These are phyloP conservation scores for Nothophoma quercina DNA, from an alignment of 2,329 filamentous ascomycete genomes.

Conservation along the genomic window DNA sequence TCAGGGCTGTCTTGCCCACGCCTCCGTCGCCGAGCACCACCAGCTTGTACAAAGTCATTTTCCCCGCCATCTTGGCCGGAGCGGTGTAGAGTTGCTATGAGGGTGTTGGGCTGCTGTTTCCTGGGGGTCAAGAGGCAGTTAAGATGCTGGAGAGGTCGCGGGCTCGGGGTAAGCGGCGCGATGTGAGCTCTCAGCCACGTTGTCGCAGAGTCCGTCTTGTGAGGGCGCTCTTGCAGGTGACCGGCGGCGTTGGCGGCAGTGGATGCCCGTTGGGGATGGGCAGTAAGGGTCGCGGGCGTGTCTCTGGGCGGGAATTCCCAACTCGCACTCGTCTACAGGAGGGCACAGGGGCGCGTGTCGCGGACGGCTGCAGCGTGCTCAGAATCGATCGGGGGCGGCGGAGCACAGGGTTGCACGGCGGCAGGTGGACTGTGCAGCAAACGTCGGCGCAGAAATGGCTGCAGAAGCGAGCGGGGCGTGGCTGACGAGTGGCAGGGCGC, in stretches of 20 bases:
- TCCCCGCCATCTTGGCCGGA: conserved; percentile 73
- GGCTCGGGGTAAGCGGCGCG: conserved; percentile 10
- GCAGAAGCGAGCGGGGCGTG: conserved; percentile 24
- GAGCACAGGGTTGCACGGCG: conserved; percentile 35
- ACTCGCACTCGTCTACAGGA: conserved; percentile 21
- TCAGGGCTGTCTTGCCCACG: conserved; percentile 92
- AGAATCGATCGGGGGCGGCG: conserved; percentile 32
- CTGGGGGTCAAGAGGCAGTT: conserved; percentile 12
- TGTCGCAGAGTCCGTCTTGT: conserved; percentile 26
- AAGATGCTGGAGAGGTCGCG: conserved; percentile 6
- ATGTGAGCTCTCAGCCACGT: conserved; percentile 26
- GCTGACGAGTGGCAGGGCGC: conserved; percentile 5
- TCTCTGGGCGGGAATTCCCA: conserved; percentile 26
- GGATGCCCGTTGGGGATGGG: conserved; percentile 22
- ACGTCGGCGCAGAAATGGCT: conserved; percentile 29
- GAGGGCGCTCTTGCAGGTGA: conserved; percentile 31
- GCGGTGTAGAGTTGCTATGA: conserved; percentile 6
- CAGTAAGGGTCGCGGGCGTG: conserved; percentile 24
- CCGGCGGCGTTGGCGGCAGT: conserved; percentile 29
- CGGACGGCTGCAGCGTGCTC: conserved; percentile 35
- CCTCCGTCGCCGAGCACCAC: conserved; percentile 94
- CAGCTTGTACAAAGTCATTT: conserved; percentile 95
- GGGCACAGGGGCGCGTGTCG: conserved; percentile 36
- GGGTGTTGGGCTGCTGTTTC: not conserved
- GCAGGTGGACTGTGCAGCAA: conserved; percentile 32